Percentiles rank a stretch among this genome's conserved stretches.
Conservation (phyloP, 2,329 filamentous ascomycete genomes). For the Hypoxylon sp. region DNA sequence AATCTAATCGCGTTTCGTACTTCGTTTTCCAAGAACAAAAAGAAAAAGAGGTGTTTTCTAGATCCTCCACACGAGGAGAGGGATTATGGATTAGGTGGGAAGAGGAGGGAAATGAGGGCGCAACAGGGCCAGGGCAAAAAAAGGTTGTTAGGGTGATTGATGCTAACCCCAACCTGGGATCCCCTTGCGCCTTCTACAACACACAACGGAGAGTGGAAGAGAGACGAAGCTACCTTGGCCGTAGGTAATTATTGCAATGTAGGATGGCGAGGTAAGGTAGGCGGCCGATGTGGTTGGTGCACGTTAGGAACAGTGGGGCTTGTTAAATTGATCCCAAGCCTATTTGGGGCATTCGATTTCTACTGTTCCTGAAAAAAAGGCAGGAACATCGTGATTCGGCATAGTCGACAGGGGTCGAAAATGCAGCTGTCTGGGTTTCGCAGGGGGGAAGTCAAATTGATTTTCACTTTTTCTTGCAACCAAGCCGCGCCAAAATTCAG, state of each 20-base stretch:
- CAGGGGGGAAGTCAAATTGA: slow-evolving; percentile 25
- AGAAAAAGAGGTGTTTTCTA: slow-evolving; percentile 2
- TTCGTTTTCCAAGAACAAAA: slow-evolving; percentile 26
- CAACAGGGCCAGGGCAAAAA: slow-evolving; percentile 26
- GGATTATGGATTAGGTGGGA: slow-evolving; percentile 18
- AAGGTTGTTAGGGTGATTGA: slow-evolving; percentile 41
- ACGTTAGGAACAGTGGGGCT: slow-evolving; percentile 28
- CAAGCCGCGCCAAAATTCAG: slow-evolving; percentile 13
- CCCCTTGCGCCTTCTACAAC: slow-evolving; percentile 33
- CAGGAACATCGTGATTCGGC: slow-evolving; percentile 34
- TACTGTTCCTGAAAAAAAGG: slow-evolving; percentile 34
- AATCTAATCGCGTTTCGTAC: slow-evolving; percentile 21
- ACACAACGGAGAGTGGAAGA: too few species aligned
- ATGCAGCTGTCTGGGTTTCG: slow-evolving; percentile 32
- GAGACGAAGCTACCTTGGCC: slow-evolving; percentile 23
- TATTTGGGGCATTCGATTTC: slow-evolving; percentile 30
- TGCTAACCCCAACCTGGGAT: slow-evolving; percentile 33
- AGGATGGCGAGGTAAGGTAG: slow-evolving; percentile 19
- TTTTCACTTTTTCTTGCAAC: slow-evolving; percentile 14
- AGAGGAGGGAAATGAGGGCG: slow-evolving; percentile 26
- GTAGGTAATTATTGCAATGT: slow-evolving; percentile 23
- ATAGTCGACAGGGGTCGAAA: slow-evolving; percentile 30
- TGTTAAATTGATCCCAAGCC: slow-evolving; percentile 35
- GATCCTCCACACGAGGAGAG: slow-evolving; percentile 10
- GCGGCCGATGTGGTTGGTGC: slow-evolving; percentile 26